These are phyloP conservation scores for Pterulicium gracile DNA, from an alignment of 1,284 basidiomycete species.

Conservation along the genomic window DNA sequence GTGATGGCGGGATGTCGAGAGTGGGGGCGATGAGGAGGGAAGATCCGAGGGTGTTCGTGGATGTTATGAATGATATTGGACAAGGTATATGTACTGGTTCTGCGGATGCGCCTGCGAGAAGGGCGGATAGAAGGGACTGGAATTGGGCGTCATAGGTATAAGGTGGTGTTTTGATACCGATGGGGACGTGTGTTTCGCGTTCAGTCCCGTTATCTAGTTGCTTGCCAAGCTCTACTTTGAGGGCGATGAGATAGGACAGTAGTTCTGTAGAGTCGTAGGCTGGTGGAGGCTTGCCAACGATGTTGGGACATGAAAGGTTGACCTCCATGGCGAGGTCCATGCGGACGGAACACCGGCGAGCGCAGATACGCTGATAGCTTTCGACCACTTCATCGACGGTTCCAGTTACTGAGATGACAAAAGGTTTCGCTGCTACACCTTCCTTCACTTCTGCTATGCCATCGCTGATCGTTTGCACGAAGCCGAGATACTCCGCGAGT, in stretches of 20 bases:
- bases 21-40: slow-evolving; percentile 49
- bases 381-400: slow-evolving; percentile 45
- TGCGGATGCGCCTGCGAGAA: too few species aligned
- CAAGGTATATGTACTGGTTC: too few species aligned
- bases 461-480: slow-evolving; percentile 44
- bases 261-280: slow-evolving; percentile 43
- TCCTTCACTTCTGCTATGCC: slow-evolving; percentile 14
- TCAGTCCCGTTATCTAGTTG: slow-evolving; percentile 32
- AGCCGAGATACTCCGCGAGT: slow-evolving; percentile 48
- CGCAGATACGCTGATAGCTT: slow-evolving; percentile 46
- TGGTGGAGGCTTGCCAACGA: slow-evolving; percentile 49
- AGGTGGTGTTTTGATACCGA: slow-evolving; percentile 77
- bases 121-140: slow-evolving; percentile 33
- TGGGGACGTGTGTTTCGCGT: slow-evolving; percentile 43
- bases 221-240: too few species aligned
- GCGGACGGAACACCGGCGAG: slow-evolving; percentile 18
- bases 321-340: slow-evolving; percentile 52
- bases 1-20: too few species aligned
- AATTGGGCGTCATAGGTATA: slow-evolving; percentile 60
- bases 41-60: slow-evolving; percentile 71
- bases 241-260: slow-evolving; percentile 37
- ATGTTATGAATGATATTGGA: slow-evolving; percentile 67
- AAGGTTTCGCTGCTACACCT: slow-evolving; percentile 58
- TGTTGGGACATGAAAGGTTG: slow-evolving; percentile 77
- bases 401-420: slow-evolving; percentile 51